Evolutionary conservation across 768 basidiomycete genomes (phyloP), one percentile per base, ranked within the genome.

Genomic region (Pilatotrama ljubarskyi): DNA sequence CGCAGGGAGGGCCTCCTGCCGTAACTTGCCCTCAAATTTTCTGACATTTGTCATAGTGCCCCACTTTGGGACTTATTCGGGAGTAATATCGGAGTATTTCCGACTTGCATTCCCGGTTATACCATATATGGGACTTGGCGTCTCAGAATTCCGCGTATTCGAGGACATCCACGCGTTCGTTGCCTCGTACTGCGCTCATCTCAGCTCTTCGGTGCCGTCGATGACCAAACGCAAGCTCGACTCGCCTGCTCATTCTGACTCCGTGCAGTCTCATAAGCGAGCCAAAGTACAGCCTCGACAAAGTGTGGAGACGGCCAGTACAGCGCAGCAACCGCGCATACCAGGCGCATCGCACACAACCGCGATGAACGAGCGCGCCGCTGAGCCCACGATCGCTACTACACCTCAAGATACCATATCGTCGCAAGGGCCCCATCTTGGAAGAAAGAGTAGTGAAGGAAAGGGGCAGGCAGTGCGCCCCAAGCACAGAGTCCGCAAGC

Each of bases 401-500:
- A 40, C 55, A 9, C 4, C 13, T 15, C 37, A 36, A 14, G 6
- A 18, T 10, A 46, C 22, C 20, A 22, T 8, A 35, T n/a, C n/a
- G 5, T 50, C 5, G 17, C 41, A 47, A 15, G 22, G 29, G 9
- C n/a, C 43, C 24, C 29, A n/a, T n/a, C n/a, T n/a, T n/a, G n/a
- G n/a, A 3, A 18, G 41, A 2, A n/a, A 18, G 2, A 24, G 4
- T 9, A 26, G 13, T 22, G 25, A 25, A 20, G 26, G 24, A 3
- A 29, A 32, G 6, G 26, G 46, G 42, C 6, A 48, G 14, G 38
- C 51, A 15, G 20, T 17, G 10, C 55, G 37, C 10, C 18, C 58
- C 6, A 41, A 44, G 66, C 73, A 68, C 67, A 72, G 70, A 59
- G 82, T 88, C 43, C 82, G 81, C 32, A 92, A 89, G 66, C 83